Evolutionary conservation across 2,329 filamentous ascomycete genomes (phyloP), one percentile per base, ranked within the genome.

Genomic region (Colletotrichum viniferum): DNA sequence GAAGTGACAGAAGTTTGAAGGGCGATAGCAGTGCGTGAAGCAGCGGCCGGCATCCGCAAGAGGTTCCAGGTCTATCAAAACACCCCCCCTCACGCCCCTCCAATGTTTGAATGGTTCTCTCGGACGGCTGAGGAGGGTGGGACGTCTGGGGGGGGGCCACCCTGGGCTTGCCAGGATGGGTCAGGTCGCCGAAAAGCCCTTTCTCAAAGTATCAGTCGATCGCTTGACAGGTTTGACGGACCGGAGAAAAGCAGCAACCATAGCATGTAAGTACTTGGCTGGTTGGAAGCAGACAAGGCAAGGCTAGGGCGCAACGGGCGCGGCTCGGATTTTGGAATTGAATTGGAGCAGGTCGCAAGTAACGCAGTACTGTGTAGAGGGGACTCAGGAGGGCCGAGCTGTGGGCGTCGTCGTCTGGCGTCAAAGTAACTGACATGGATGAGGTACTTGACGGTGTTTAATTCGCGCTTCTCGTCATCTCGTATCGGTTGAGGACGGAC

Each of bases 171-270:
- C 73, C 64, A 62, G 69, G 73, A 75, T 73, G 69, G 73, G n/a
- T 58, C 69, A 73, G 73, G 73, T 61, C 63, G 73, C 69, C 32
- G 38, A 65, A 58, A 28, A 70, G 34, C 43, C 32, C 64, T 73
- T 36, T 48, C 62, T 72, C 56, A 32, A 38, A 73, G 30, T 61
- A 52, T 55, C 72, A 74, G 68, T 71, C 55, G 61, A 71, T 72
- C 61, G 61, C 61, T 74, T 71, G 72, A 66, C 68, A 74, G 36
- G 48, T 66, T 66, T 24, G 68, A 74, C 62, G 55, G 61, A 60
- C 24, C 18, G 61, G 30, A 52, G 24, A 72, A 28, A 60, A 43
- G 61, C 32, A 55, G 52, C 30, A 34, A 13, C 32, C 32, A 34
- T 34, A 34, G 32, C 55, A 32, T 52, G 30, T 56, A 32, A 61